Evolutionary conservation across 2,329 filamentous ascomycete species (phyloP), one percentile per base, ranked within the genome.

Genomic region (Didymella sp.): DNA sequence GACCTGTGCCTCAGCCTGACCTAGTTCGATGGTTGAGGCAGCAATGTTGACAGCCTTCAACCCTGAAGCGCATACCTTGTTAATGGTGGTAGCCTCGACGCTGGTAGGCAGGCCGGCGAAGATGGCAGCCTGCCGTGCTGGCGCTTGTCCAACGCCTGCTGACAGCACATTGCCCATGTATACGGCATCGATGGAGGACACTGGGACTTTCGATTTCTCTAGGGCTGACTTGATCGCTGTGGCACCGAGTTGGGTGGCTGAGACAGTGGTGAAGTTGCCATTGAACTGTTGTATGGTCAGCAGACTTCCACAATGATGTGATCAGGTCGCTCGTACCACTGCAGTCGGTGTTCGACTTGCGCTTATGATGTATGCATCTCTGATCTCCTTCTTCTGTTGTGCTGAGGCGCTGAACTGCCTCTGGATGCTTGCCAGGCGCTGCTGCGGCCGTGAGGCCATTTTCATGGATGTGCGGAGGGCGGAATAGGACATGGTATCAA

Each of bases 91-190:
- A 31, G 93, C 90, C 79, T 99, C 95, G 54, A 96, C 85, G 6
- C 84, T 86, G n/a, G 87, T 81, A 9, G 92, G 84, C 4, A 98
- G 85, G 2, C 93, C 93, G 4, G 95, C 92, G 72, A 96, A 94
- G 58, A 98, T 89, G 63, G 87, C 82, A 11, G 95, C 95, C 80
- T 99, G 95, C 45, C 95, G 87, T 21, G 95, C 94, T 2, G 95
- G 95, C 0, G 95, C 87, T 79, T 99, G 95, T 42, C 95, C 95
- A 6, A 95, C 85, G 17, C 85, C 85, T 41, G 84, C 94, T 76
- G 92, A 89, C 37, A 98, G 84, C 9, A 98, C 95, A 71, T 97
- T 96, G 73, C 95, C 95, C 91, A 98, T 96, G 81, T 98, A 98
- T 15, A 98, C 92, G 78, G 96, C 90, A 62, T 89, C 90, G 71